These are phyloP conservation scores for Raddia guianensis DNA, from an alignment of 176 grass and related monocot genomes.

Conservation along the genomic window DNA sequence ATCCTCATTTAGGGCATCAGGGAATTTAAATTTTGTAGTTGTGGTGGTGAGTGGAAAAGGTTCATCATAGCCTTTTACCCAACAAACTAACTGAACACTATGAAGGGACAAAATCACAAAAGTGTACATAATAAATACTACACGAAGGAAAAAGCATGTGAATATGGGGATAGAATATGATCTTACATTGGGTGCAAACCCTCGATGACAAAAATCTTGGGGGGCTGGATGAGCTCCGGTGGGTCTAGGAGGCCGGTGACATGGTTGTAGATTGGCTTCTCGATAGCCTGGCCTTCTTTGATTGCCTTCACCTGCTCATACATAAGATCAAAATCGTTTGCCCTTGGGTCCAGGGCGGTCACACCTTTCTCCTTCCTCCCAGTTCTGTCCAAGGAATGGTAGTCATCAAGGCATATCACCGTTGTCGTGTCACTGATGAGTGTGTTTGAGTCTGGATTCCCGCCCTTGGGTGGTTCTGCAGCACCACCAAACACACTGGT, in stretches of 20 bases:
- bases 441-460: constrained; percentile 89
- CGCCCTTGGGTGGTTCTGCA: constrained; percentile 79
- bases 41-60: constrained; percentile 1
- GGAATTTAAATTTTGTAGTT: not conserved
- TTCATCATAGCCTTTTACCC: constrained; percentile 5
- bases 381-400: constrained; percentile 84
- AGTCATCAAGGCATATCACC: constrained; percentile 92
- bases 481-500: constrained; percentile 91
- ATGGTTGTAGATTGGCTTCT: constrained; percentile 96
- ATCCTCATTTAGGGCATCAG: not conserved
- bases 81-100: constrained; percentile 11
- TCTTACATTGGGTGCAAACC: constrained; percentile 91
- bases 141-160: constrained; percentile 2
- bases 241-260: constrained; percentile 79
- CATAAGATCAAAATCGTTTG: constrained; percentile 92
- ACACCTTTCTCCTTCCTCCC: constrained; percentile 89
- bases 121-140: constrained; percentile 10
- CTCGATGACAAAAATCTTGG: constrained; percentile 92
- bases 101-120: constrained; percentile 12
- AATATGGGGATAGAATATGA: constrained; percentile 31
- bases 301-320: constrained; percentile 94
- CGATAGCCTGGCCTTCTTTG: constrained; percentile 66
- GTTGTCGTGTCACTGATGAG: constrained; percentile 87
- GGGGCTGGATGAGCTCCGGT: constrained; percentile 75
- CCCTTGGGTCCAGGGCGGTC: constrained; percentile 80